These are phyloP conservation scores for Pleurozium schreberi DNA, from an alignment of 225 moss, liverwort and hornwort species.

Conservation along the genomic window DNA sequence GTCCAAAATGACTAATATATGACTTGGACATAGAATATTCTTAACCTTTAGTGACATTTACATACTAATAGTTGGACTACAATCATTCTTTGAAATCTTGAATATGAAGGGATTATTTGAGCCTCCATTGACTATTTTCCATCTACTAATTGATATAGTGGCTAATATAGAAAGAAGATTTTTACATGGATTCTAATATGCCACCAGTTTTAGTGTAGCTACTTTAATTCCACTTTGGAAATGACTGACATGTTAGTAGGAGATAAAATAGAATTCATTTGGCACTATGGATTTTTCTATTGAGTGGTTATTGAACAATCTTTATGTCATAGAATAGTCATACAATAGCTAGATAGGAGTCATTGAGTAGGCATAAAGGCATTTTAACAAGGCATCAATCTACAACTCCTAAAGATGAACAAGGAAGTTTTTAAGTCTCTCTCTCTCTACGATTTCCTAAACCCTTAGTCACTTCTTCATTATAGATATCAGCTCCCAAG, in stretches of 20 bases:
- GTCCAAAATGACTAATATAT: neutral
- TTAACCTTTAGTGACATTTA: neutral
- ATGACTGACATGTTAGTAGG: neutral
- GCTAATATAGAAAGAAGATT: neutral
- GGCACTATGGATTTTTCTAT: neutral
- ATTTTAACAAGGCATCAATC: neutral
- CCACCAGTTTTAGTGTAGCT: accelerated
- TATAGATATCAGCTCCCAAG: too few relatives aligned
- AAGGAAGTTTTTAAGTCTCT: neutral
- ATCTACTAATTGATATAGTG: neutral
- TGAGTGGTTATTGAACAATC: neutral
- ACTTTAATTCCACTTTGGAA: neutral
- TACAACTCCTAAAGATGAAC: neutral
- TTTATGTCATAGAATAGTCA: accelerated
- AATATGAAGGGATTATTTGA: neutral
- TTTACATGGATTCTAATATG: neutral
- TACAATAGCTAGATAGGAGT: neutral
- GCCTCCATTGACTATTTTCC: accelerated
- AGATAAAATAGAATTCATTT: neutral
- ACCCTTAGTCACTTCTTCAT: too few relatives aligned
- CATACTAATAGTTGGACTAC: neutral
- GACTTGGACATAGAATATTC: neutral
- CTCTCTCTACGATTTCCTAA: neutral
- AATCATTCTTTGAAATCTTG: neutral
- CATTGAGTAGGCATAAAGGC: neutral